Evolutionary conservation across 495 filamentous ascomycete species (phyloP).

Genomic region (Aspergillus nanangensis): DNA sequence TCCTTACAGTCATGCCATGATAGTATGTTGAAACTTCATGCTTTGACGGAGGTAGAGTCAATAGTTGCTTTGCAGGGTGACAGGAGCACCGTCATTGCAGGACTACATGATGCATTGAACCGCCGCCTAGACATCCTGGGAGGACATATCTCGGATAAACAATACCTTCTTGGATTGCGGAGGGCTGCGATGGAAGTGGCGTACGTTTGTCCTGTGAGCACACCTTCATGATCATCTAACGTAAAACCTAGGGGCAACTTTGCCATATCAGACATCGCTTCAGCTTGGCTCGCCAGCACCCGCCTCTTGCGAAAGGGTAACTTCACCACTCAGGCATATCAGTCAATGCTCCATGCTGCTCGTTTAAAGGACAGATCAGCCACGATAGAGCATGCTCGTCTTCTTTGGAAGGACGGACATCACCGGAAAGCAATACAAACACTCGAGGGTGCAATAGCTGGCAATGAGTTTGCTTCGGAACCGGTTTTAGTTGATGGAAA

Average conservation of each 20-base stretch:
- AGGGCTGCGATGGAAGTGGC: constrained; percentile 78
- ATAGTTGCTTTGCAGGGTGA: constrained; percentile 52
- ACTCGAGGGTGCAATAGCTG: constrained; percentile 76
- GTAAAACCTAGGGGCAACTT: constrained; percentile 33
- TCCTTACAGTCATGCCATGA: constrained; percentile 82
- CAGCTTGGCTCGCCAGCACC: constrained; percentile 81
- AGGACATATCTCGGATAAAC: constrained; percentile 83
- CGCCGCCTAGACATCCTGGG: constrained; percentile 80
- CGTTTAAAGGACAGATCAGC: constrained; percentile 78
- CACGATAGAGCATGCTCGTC: constrained; percentile 84
- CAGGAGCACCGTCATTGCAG: constrained; percentile 23
- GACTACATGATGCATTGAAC: constrained; percentile 56
- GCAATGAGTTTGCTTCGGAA: constrained; percentile 58
- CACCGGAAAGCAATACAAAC: constrained; percentile 93
- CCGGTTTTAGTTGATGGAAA: constrained; percentile 41
- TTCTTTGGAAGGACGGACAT: constrained; percentile 93
- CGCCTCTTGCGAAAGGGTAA: constrained; percentile 80
- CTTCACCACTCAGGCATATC: constrained; percentile 80
- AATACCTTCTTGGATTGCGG: constrained; percentile 85
- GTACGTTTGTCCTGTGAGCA: constrained; percentile 15
- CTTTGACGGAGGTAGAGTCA: constrained; percentile 78
- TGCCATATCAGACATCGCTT: constrained; percentile 66
- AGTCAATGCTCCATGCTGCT: constrained; percentile 85
- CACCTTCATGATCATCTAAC: constrained; percentile 5
- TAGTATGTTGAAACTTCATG: constrained; percentile 76